These are phyloP conservation scores for Pyrus hybrid DNA, from an alignment of 331 rosid species.

Conservation along the genomic window DNA sequence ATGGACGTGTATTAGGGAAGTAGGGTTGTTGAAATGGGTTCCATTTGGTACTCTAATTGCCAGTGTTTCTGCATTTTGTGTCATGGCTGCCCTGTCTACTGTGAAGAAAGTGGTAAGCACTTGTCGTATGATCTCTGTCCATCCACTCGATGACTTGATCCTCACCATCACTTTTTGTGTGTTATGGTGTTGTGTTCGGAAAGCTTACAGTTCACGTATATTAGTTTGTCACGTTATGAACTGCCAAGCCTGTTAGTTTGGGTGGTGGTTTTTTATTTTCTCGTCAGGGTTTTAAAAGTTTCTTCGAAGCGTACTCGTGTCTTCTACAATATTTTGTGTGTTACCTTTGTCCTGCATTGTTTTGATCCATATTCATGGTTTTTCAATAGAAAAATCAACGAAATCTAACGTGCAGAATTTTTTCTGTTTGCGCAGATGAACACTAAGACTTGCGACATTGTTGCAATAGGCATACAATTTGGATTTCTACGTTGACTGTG, in stretches of 20 bases:
- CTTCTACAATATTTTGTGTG: too few relatives aligned
- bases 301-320: too few relatives aligned
- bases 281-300: too few relatives aligned
- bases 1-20: conserved; percentile 69
- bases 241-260: neutral
- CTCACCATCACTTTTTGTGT: neutral
- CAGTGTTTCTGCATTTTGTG: conserved; percentile 8
- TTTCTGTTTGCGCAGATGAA: conserved; percentile 28
- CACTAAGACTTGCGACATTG: conserved; percentile 37
- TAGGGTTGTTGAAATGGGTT: conserved; percentile 52
- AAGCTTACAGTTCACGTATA: neutral
- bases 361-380: neutral
- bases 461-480: conserved; percentile 47
- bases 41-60: conserved; percentile 81
- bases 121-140: neutral
- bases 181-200: neutral
- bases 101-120: conserved; percentile 45
- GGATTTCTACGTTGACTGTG: conserved; percentile 78
- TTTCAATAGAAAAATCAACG: neutral
- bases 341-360: neutral
- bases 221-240: neutral
- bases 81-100: conserved; percentile 67
- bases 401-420: neutral
- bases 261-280: neutral
- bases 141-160: neutral